These are phyloP conservation scores for Cicer judaicum DNA, from an alignment of 306 rosid genomes.

Conservation along the genomic window DNA sequence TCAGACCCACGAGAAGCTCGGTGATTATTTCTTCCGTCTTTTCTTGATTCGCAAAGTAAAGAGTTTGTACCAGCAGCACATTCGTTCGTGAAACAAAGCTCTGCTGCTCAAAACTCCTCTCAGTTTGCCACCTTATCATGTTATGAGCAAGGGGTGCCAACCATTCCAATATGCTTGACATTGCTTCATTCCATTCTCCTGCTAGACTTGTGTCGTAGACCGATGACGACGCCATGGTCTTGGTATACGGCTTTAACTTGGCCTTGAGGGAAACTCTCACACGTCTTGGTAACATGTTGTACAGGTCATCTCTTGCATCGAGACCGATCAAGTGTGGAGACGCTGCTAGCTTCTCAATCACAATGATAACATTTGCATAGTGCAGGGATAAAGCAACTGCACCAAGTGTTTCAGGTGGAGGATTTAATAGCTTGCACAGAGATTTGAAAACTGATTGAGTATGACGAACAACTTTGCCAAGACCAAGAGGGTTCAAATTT, in stretches of 20 bases:
- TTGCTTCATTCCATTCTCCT: slow-evolving; percentile 85
- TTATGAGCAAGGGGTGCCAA: slow-evolving; percentile 95
- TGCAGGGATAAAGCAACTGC: slow-evolving; percentile 86
- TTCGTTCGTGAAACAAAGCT: slow-evolving; percentile 78
- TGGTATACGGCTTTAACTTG: slow-evolving; percentile 73
- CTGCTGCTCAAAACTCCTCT: slow-evolving; percentile 95
- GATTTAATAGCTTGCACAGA: slow-evolving; percentile 65
- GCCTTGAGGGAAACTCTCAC: slow-evolving; percentile 75
- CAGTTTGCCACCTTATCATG: slow-evolving; percentile 98
- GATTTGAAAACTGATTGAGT: slow-evolving; percentile 57
- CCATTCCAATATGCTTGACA: slow-evolving; percentile 89
- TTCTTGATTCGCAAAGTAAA: slow-evolving; percentile 85
- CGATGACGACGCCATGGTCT: slow-evolving; percentile 60
- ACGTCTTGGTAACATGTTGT: slow-evolving; percentile 85
- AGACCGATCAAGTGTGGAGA: slow-evolving; percentile 92
- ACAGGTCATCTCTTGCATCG: slow-evolving; percentile 96
- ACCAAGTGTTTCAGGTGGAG: slow-evolving; percentile 88
- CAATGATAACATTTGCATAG: slow-evolving; percentile 90
- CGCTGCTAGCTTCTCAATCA: slow-evolving; percentile 91
- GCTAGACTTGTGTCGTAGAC: slow-evolving; percentile 77
- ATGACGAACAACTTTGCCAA: slow-evolving; percentile 51
- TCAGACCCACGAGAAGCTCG: slow-evolving; percentile 96
- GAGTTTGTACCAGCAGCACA: slow-evolving; percentile 91
- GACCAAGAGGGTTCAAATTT: slow-evolving; percentile 46
- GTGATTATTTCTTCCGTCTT: slow-evolving; percentile 77